Conservation (phyloP, 2,329 filamentous ascomycete species). For the Colletotrichum aenigma region DNA sequence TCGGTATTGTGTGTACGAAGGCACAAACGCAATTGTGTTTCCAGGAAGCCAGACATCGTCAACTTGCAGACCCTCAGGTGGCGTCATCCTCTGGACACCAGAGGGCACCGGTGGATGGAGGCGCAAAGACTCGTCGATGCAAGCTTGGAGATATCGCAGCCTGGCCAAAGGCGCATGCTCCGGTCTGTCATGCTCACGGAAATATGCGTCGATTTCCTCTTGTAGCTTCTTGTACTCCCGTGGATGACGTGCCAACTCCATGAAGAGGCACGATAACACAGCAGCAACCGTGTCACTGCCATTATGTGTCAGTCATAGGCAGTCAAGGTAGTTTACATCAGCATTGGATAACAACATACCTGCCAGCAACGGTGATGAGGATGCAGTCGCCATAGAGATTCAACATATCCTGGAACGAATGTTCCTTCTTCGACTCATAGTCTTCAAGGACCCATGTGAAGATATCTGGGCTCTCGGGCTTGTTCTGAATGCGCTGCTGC, state of each 20-base stretch:
- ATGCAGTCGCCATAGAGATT: conserved; percentile 29
- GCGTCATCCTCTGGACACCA: conserved; percentile 36
- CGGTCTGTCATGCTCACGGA: neutral
- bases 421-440: conserved; percentile 17
- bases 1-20: conserved; percentile 27
- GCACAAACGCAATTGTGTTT: conserved; percentile 34
- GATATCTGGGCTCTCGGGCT: conserved; percentile 27
- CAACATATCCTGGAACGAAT: conserved; percentile 23
- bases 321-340: too few relatives aligned
- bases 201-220: conserved; percentile 19
- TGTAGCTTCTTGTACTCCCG: neutral
- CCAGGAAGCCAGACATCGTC: conserved; percentile 36
- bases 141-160: conserved; percentile 33
- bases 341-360: conserved; percentile 18
- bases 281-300: conserved; percentile 18
- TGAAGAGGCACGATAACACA: conserved; percentile 10
- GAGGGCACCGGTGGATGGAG: conserved; percentile 38
- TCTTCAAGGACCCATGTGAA: conserved; percentile 34
- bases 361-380: conserved; percentile 33
- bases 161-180: conserved; percentile 22
- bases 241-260: conserved; percentile 12
- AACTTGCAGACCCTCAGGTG: conserved; percentile 36
- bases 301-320: too few relatives aligned
- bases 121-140: conserved; percentile 43
- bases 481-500: neutral